Evolutionary conservation across 768 basidiomycete species (phyloP).

Genomic region (Phylloporus rhodoxanthus): DNA sequence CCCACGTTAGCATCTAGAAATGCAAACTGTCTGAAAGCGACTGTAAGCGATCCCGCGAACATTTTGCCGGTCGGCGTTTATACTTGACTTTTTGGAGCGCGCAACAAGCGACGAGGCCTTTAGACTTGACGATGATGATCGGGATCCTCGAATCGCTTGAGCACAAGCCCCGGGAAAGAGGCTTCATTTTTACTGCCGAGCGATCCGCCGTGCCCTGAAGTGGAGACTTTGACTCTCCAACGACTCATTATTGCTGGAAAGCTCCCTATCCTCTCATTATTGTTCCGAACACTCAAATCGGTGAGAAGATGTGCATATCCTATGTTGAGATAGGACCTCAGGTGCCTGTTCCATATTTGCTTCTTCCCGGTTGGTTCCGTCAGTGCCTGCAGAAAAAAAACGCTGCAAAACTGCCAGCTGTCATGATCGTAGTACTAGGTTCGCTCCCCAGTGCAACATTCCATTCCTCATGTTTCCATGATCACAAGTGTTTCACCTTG

Average conservation of each 20-base stretch:
- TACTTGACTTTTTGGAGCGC: slow-evolving; percentile 7
- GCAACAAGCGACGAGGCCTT: slow-evolving; percentile 26
- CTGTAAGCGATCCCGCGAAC: slow-evolving; percentile 30
- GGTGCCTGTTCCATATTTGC: slow-evolving; percentile 12
- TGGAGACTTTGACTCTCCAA: neutral
- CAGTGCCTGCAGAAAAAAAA: neutral
- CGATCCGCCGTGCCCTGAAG: slow-evolving; percentile 11
- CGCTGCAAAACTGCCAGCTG: slow-evolving; percentile 4
- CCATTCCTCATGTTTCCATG: slow-evolving; percentile 16
- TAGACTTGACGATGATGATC: slow-evolving; percentile 22
- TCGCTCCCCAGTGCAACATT: neutral
- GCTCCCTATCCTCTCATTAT: neutral
- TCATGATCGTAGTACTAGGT: neutral
- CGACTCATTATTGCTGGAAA: neutral
- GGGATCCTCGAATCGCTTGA: slow-evolving; percentile 28
- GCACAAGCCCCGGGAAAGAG: slow-evolving; percentile 10
- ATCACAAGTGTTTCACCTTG: slow-evolving; percentile 13
- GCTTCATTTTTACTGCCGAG: slow-evolving; percentile 23
- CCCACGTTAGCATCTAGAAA: neutral
- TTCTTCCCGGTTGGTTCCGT: neutral
- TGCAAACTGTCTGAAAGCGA: slow-evolving; percentile 1
- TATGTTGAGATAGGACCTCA: slow-evolving; percentile 15
- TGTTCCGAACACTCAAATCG: slow-evolving; percentile 1
- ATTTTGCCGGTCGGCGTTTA: slow-evolving; percentile 24
- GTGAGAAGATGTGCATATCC: slow-evolving; percentile 1